Conservation (phyloP, 345 rosid genomes). For the Tarenaya hassleriana region DNA sequence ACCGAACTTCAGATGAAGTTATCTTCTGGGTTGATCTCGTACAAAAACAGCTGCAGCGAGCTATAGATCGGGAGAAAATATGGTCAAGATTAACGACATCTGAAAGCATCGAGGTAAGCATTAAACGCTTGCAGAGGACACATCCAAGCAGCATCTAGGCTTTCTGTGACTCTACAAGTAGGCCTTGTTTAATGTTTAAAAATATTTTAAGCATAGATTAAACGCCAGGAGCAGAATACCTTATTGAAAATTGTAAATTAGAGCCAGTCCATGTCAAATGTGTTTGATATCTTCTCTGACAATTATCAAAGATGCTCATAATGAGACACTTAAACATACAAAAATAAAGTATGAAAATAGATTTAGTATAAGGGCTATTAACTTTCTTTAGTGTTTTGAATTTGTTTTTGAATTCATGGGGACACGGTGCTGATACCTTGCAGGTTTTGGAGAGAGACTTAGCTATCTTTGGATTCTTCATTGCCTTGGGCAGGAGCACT, state of each 20-base stretch:
- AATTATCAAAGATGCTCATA: slow-evolving; percentile 5
- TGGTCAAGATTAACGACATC: slow-evolving; percentile 93
- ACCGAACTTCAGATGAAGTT: slow-evolving; percentile 63
- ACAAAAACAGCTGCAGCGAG: slow-evolving; percentile 74
- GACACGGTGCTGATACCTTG: slow-evolving; percentile 25
- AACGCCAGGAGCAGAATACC: slow-evolving; percentile 4
- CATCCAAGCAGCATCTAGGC: slow-evolving; percentile 9
- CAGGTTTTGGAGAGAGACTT: slow-evolving; percentile 95
- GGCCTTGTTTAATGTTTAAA: background rate
- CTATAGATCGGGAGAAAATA: slow-evolving; percentile 91
- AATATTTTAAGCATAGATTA: background rate
- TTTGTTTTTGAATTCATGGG: slow-evolving; percentile 17
- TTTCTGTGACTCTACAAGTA: slow-evolving; percentile 1
- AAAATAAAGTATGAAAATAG: background rate
- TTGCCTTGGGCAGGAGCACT: slow-evolving; percentile 85
- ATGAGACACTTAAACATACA: slow-evolving; percentile 12
- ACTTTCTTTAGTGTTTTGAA: too few relatives aligned
- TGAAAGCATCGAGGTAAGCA: slow-evolving; percentile 90
- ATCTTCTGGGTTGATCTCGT: slow-evolving; percentile 92
- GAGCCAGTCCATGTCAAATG: slow-evolving; percentile 3
- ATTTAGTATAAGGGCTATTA: too few relatives aligned
- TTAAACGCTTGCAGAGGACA: slow-evolving; percentile 8
- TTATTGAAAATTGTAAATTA: slow-evolving; percentile 15
- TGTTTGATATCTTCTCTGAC: slow-evolving; percentile 7
- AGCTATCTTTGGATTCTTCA: slow-evolving; percentile 96